A percentile compares a stretch with the other conserved stretches of the same genome.
Evolutionary conservation across 768 basidiomycete genomes (phyloP).

Genomic region (Amanita rubescens): DNA sequence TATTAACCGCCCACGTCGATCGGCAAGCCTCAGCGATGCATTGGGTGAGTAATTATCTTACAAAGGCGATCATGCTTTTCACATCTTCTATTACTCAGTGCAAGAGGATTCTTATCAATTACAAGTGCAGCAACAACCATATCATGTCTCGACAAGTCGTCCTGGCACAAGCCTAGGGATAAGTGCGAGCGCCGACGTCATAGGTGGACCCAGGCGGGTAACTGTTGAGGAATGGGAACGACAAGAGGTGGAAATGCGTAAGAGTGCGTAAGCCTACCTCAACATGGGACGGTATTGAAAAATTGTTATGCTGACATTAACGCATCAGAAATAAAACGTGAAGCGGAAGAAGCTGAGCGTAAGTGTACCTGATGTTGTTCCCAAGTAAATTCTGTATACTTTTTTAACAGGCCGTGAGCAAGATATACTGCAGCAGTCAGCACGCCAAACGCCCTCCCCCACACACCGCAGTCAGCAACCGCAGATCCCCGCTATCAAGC

Average conservation of each 20-base stretch:
- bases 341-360: conserved; percentile 36
- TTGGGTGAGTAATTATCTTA: conserved; percentile 26
- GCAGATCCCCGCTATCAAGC: conserved; percentile 13
- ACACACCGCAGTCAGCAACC: conserved; percentile 18
- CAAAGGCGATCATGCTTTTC: conserved; percentile 4
- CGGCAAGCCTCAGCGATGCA: conserved; percentile 73
- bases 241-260: conserved; percentile 37
- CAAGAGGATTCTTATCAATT: conserved; percentile 31
- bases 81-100: conserved; percentile 16
- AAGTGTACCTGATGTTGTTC: conserved; percentile 14
- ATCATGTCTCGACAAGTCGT: conserved; percentile 22
- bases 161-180: conserved; percentile 30
- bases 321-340: conserved; percentile 28
- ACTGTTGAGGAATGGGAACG: conserved; percentile 31
- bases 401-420: conserved; percentile 18
- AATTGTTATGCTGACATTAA: neutral
- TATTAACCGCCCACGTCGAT: conserved; percentile 55
- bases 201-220: conserved; percentile 29
- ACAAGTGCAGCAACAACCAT: conserved; percentile 28
- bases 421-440: conserved; percentile 18
- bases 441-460: conserved; percentile 49
- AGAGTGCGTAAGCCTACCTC: conserved; percentile 23
- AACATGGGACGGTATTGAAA: neutral
- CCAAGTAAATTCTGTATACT: conserved; percentile 8
- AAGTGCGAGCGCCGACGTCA: conserved; percentile 21